phyloP scores from a whole-genome alignment of 2,329 filamentous ascomycete species.

The Cladophialophora exuberans region DNA sequence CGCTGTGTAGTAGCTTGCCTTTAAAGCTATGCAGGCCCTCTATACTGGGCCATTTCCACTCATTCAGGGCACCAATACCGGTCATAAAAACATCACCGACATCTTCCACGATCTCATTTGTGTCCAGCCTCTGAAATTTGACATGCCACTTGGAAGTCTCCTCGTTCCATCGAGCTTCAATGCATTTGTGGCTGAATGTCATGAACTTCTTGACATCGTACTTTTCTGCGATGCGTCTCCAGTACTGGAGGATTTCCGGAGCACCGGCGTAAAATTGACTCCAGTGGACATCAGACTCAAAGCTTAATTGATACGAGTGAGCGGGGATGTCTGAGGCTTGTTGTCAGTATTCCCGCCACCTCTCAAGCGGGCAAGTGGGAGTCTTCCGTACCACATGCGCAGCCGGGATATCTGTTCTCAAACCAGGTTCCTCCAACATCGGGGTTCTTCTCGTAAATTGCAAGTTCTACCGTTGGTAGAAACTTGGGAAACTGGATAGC shows the following conservation, averaged over 20 bases:
- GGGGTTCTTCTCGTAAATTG: slow-evolving; percentile 37
- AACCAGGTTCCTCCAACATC: slow-evolving; percentile 41
- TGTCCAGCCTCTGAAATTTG: slow-evolving; percentile 24
- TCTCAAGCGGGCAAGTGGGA: neutral
- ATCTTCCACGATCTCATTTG: slow-evolving; percentile 32
- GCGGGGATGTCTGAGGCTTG: slow-evolving; percentile 25
- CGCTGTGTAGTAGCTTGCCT: slow-evolving; percentile 38
- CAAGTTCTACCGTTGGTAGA: slow-evolving; percentile 26
- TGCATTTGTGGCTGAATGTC: slow-evolving; percentile 34
- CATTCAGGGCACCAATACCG: slow-evolving; percentile 62
- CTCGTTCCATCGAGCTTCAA: slow-evolving; percentile 32
- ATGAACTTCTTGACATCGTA: slow-evolving; percentile 36
- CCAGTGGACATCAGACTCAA: slow-evolving; percentile 27
- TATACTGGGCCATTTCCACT: slow-evolving; percentile 48
- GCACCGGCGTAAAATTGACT: slow-evolving; percentile 32
- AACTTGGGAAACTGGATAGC: slow-evolving; percentile 29
- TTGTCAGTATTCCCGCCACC: neutral
- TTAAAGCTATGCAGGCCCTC: slow-evolving; percentile 36
- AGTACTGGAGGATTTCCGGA: slow-evolving; percentile 34
- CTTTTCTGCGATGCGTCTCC: slow-evolving; percentile 26
- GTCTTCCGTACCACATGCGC: slow-evolving; percentile 23
- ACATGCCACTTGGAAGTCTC: slow-evolving; percentile 33
- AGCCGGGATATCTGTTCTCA: slow-evolving; percentile 30
- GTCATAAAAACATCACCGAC: slow-evolving; percentile 59
- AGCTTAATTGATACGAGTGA: slow-evolving; percentile 29